phyloP scores from a whole-genome alignment of 2,329 filamentous ascomycete genomes.

The Curvularia lunata region DNA sequence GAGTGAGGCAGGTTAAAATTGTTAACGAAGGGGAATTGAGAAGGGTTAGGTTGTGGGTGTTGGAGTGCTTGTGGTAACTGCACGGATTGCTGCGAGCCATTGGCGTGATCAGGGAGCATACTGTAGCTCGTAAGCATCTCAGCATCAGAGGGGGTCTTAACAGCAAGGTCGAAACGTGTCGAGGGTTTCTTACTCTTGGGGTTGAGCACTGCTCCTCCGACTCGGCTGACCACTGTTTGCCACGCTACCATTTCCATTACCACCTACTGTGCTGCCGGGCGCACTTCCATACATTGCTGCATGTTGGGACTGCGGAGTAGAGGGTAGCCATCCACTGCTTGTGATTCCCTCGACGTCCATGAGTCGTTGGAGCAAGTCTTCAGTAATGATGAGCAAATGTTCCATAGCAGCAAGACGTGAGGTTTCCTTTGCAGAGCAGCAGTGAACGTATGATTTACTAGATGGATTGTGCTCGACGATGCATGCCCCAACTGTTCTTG shows the following conservation, averaged over 20 bases:
- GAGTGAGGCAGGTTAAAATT: constrained; percentile 29
- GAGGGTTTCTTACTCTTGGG: constrained; percentile 30
- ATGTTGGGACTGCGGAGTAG: constrained; percentile 43
- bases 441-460: constrained; percentile 46
- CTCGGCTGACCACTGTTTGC: constrained; percentile 28
- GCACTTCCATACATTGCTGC: constrained; percentile 35
- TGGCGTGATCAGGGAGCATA: constrained; percentile 11
- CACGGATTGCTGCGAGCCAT: constrained; percentile 8
- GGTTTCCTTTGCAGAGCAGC: constrained; percentile 41
- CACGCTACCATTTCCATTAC: constrained; percentile 35
- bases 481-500: constrained; percentile 44
- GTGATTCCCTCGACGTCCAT: constrained; percentile 44
- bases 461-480: constrained; percentile 48
- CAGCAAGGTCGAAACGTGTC: neutral
- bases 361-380: constrained; percentile 43
- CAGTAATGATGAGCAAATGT: constrained; percentile 46
- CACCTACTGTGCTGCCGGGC: constrained; percentile 19
- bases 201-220: constrained; percentile 36
- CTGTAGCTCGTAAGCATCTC: constrained; percentile 5
- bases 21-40: constrained; percentile 21
- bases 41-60: neutral
- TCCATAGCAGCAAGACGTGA: constrained; percentile 41
- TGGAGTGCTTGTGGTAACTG: constrained; percentile 9
- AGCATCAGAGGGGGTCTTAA: neutral
- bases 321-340: constrained; percentile 46